Evolutionary conservation across 805 yeast genomes (phyloP).

Genomic region (Brettanomyces sp.): DNA sequence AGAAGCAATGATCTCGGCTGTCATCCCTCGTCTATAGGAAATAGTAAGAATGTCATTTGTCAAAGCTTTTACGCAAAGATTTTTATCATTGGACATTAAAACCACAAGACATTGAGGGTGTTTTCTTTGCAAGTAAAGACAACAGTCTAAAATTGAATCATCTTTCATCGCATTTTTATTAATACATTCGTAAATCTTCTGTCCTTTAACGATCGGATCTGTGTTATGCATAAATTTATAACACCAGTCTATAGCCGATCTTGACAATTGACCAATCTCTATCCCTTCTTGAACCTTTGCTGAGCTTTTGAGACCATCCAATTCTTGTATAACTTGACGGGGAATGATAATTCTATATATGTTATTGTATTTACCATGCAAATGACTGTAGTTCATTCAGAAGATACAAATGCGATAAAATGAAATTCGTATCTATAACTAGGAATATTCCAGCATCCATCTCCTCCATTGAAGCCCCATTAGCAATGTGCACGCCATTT

Average conservation of each 20-base stretch:
- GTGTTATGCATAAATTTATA: conserved; percentile 46
- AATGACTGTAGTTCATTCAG: conserved; percentile 41
- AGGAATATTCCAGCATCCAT: conserved; percentile 18
- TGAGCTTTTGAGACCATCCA: conserved; percentile 71
- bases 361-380: conserved; percentile 33
- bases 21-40: conserved; percentile 37
- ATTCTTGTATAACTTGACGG: conserved; percentile 55
- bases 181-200: conserved; percentile 44
- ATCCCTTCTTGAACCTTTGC: conserved; percentile 1
- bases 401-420: conserved; percentile 56
- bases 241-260: conserved; percentile 76
- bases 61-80: conserved; percentile 71
- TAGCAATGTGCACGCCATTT: not conserved
- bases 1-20: conserved; percentile 32
- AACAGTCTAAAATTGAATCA: conserved; percentile 81
- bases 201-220: conserved; percentile 51
- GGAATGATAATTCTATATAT: conserved; percentile 52
- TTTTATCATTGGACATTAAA: conserved; percentile 73
- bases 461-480: not conserved
- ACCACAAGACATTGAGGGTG: conserved; percentile 36
- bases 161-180: conserved; percentile 46
- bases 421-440: conserved; percentile 78
- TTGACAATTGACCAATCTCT: conserved; percentile 33
- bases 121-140: conserved; percentile 47
- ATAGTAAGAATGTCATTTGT: conserved; percentile 59